Percentiles rank a stretch among this genome's conserved stretches.
Evolutionary conservation across 805 yeast genomes (phyloP).

Genomic region (Candida insectalens): DNA sequence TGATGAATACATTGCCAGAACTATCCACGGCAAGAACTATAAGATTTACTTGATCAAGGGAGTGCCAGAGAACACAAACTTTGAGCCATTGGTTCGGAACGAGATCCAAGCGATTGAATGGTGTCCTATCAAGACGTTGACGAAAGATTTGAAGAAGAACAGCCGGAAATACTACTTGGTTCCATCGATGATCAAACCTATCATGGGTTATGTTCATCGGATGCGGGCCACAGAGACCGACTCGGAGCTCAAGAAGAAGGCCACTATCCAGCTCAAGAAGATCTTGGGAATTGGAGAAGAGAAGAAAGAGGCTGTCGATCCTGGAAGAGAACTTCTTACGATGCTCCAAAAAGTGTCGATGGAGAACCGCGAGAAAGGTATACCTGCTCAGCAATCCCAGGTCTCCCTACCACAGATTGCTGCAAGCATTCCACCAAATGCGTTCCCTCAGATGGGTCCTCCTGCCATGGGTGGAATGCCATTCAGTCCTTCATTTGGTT

Average conservation of each 20-base stretch:
- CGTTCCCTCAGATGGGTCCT: constrained; percentile 1
- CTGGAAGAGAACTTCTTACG: constrained; percentile 69
- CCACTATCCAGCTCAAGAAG: constrained; percentile 36
- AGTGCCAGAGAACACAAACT: constrained; percentile 67
- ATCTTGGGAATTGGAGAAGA: constrained; percentile 3
- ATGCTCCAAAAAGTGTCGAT: constrained; percentile 35
- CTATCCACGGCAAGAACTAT: constrained; percentile 74
- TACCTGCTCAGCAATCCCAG: constrained; percentile 1
- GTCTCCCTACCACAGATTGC: neutral
- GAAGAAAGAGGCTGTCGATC: constrained; percentile 33
- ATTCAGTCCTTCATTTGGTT: constrained; percentile 11
- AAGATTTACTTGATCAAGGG: constrained; percentile 70
- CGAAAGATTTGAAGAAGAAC: constrained; percentile 24
- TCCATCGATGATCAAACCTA: constrained; percentile 39
- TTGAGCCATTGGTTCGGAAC: constrained; percentile 75
- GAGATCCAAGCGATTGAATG: constrained; percentile 83
- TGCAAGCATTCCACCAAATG: constrained; percentile 2
- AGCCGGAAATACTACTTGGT: constrained; percentile 32
- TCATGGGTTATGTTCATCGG: constrained; percentile 45
- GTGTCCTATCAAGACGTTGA: constrained; percentile 46
- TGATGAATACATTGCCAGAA: constrained; percentile 70
- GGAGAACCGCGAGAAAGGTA: neutral
- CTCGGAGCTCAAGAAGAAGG: constrained; percentile 49
- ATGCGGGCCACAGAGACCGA: constrained; percentile 41
- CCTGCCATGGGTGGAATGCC: constrained; percentile 8